A percentile compares a stretch with the other conserved stretches of the same genome.
These are phyloP conservation scores for Fusarium sp. DNA, from an alignment of 2,329 filamentous ascomycete species.

Conservation along the genomic window DNA sequence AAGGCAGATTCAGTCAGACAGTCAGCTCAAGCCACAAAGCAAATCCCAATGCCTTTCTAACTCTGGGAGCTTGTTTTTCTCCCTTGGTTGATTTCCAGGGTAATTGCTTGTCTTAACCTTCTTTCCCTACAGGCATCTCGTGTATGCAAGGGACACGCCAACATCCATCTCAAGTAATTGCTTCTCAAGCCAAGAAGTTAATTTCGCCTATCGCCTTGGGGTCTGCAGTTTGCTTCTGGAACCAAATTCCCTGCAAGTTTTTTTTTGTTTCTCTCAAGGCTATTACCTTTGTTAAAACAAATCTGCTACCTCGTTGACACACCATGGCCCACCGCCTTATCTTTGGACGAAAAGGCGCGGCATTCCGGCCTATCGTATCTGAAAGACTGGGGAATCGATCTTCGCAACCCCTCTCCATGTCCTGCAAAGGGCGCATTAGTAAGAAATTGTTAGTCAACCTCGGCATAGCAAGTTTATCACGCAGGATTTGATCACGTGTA, in stretches of 20 bases:
- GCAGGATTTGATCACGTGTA: not conserved
- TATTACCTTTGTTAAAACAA: not conserved
- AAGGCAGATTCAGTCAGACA: conserved; percentile 19
- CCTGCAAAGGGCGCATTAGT: not conserved
- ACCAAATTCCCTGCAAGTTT: not conserved
- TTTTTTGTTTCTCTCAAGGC: not conserved
- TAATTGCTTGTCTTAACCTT: not conserved
- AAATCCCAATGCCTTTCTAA: not conserved
- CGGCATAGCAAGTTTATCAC: not conserved
- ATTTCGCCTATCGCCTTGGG: not conserved
- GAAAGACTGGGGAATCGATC: not conserved
- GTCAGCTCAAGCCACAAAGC: not conserved
- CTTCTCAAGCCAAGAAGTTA: not conserved
- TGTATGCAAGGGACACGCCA: not conserved
- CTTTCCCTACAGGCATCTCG: not conserved
- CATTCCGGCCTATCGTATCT: not conserved
- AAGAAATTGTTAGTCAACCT: not conserved
- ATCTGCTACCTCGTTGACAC: not conserved
- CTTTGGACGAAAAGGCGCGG: not conserved
- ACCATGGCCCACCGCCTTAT: not conserved
- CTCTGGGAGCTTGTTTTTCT: not conserved
- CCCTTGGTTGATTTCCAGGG: not conserved
- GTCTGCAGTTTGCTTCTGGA: not conserved
- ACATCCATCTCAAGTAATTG: not conserved
- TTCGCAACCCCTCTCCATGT: not conserved